These are phyloP conservation scores for Zymoseptoria ardabiliae DNA, from an alignment of 2,329 filamentous ascomycete species.

Conservation along the genomic window DNA sequence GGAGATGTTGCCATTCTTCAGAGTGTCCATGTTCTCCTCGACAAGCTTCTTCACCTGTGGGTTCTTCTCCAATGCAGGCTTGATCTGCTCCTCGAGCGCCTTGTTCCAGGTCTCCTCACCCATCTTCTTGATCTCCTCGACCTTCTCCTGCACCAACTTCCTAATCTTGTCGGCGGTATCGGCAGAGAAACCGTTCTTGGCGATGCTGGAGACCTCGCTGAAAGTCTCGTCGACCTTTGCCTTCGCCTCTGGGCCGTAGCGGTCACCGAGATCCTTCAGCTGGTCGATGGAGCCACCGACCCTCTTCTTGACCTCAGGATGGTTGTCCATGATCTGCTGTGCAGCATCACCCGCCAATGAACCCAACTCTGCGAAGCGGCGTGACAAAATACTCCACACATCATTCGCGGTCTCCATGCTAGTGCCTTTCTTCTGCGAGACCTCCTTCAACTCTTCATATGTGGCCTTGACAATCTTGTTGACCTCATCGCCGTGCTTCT, in stretches of 20 bases:
- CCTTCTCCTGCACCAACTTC: slow-evolving; percentile 62
- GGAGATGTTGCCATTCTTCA: slow-evolving; percentile 60
- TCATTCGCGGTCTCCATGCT: slow-evolving; percentile 56
- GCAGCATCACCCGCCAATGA: slow-evolving; percentile 57
- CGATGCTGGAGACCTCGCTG: slow-evolving; percentile 56
- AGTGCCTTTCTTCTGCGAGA: slow-evolving; percentile 51
- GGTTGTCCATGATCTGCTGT: slow-evolving; percentile 62
- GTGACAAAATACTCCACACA: slow-evolving; percentile 56
- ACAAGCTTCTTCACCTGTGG: slow-evolving; percentile 66
- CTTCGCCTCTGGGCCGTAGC: slow-evolving; percentile 69
- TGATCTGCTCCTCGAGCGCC: slow-evolving; percentile 58
- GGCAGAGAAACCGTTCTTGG: slow-evolving; percentile 54
- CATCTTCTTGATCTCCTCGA: slow-evolving; percentile 57
- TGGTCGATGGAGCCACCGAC: slow-evolving; percentile 61
- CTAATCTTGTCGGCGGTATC: slow-evolving; percentile 49
- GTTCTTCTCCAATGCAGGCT: slow-evolving; percentile 68
- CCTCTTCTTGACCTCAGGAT: slow-evolving; percentile 65
- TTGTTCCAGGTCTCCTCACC: slow-evolving; percentile 66
- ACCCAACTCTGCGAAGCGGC: slow-evolving; percentile 53
- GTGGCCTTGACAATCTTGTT: slow-evolving; percentile 60
- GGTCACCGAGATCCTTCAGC: slow-evolving; percentile 60
- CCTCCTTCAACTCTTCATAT: slow-evolving; percentile 58
- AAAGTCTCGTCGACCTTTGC: slow-evolving; percentile 68
- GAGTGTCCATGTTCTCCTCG: slow-evolving; percentile 59
- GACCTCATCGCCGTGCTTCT: slow-evolving; percentile 62